Conservation (phyloP, 495 filamentous ascomycete species). For the Chaetomium cochliodes region DNA sequence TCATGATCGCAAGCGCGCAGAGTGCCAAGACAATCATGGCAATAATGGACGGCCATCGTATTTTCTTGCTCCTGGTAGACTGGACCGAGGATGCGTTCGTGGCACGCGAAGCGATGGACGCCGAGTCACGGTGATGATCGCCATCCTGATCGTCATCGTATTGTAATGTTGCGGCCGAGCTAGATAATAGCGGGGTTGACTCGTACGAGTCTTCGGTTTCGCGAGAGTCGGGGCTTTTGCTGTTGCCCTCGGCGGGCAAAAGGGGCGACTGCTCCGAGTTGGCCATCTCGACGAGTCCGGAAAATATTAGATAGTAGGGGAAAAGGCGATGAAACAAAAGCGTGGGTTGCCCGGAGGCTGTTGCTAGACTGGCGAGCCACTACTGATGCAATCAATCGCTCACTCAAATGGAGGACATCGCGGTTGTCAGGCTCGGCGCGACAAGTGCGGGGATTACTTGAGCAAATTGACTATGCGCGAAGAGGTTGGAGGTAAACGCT, state of each 20-base stretch:
- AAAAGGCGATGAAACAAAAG: not conserved
- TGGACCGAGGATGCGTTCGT: constrained; percentile 25
- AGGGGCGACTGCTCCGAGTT: constrained; percentile 46
- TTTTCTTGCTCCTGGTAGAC: constrained; percentile 30
- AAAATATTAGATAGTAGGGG: not conserved
- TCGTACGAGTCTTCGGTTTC: constrained; percentile 41
- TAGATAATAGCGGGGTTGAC: constrained; percentile 55
- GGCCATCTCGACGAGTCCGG: constrained; percentile 40
- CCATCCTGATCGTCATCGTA: constrained; percentile 50
- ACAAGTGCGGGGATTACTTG: not conserved
- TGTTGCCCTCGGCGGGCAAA: constrained; percentile 34
- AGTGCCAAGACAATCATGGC: constrained; percentile 45
- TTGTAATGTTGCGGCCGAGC: constrained; percentile 39
- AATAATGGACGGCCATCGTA: constrained; percentile 48
- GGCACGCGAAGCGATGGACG: constrained; percentile 33
- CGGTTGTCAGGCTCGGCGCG: not conserved
- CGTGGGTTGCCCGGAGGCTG: not conserved
- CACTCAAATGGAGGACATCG: constrained; percentile 23
- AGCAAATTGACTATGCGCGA: not conserved
- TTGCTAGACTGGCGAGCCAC: not conserved
- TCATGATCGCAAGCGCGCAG: constrained; percentile 45
- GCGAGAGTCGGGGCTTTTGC: constrained; percentile 33
- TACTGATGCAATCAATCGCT: constrained; percentile 23
- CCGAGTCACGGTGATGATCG: constrained; percentile 31
- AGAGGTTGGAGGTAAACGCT: not conserved